Base-by-base conservation (phyloP, 2,329 filamentous ascomycete species). In the Paraconiothyrium brasiliense region DNA sequence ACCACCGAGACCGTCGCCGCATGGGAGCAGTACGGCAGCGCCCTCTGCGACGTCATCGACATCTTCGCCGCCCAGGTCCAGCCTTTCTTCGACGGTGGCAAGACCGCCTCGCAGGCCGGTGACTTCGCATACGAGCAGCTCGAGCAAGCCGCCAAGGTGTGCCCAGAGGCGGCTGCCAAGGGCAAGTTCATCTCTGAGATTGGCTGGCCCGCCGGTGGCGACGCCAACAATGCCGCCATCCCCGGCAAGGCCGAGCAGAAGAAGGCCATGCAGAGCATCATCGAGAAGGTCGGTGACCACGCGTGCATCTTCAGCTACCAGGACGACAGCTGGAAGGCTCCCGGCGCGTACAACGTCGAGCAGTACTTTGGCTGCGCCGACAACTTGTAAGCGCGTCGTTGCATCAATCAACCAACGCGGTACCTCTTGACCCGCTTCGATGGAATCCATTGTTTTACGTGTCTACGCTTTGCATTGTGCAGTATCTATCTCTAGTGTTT, bases 11-110 rank as follows among this genome's bases (percentile, higher is more conserved):
- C 94, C 58, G 86, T 97, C 71, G 87, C 90, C 80, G 85, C 90
- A 77, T 93, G 93, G 88, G 83, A 92, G 81, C 69, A 82, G 56
- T 84, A 90, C 66, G 86, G 84, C 59, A 72, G 76, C 35, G 80
- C 65, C 52, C 85, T 97, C 65, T 97, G 94, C 86, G 71, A 74
- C 39, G 86, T 85, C 71, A 85, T 97, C 61, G 93, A 97, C 76
- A 84, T 96, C 64, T 86, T 92, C 41, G 92, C 90, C 80, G 89
- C 88, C 80, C 97, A 97, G 86, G 89, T 96, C 74, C 94, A 98
- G 84, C 89, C 94, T 70, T 97, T 91, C 90, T 98, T 97, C 90
- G 96, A 96, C 85, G 77, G 87, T 49, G 82, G 86, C 61, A 85
- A 90, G 67, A 75, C 81, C 27, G 86, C 93, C 63, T 73, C 80